These are phyloP conservation scores for Candida verbasci DNA, from an alignment of 805 yeast species.

Conservation along the genomic window DNA sequence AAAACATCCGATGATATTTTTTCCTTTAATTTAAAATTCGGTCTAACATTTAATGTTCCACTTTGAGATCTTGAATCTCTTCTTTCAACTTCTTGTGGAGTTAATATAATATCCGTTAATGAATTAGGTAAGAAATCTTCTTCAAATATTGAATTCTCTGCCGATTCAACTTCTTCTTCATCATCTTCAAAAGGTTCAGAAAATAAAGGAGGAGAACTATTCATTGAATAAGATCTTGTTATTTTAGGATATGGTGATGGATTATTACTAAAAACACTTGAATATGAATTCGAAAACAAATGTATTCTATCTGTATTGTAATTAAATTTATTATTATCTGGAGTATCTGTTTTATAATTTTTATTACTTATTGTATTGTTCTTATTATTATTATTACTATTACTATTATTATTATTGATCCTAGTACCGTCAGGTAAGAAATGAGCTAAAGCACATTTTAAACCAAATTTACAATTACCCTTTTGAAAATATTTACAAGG, in stretches of 20 bases:
- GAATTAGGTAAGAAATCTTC: slow-evolving; percentile 83
- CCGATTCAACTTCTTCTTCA: slow-evolving; percentile 7
- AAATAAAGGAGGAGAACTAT: slow-evolving; percentile 5
- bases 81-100: slow-evolving; percentile 70
- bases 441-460: slow-evolving; percentile 92
- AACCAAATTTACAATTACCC: slow-evolving; percentile 96
- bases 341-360: slow-evolving; percentile 6
- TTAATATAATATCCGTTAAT: slow-evolving; percentile 65
- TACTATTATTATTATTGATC: too few species aligned
- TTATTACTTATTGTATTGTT: slow-evolving; percentile 62
- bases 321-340: too few species aligned
- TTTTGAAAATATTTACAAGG: slow-evolving; percentile 93
- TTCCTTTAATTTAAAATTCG: slow-evolving; percentile 18
- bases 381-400: too few species aligned
- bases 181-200: slow-evolving; percentile 9
- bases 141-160: slow-evolving; percentile 28
- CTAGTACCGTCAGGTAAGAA: slow-evolving; percentile 83
- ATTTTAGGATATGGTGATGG: too few species aligned
- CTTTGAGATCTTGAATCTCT: slow-evolving; percentile 61
- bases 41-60: slow-evolving; percentile 37
- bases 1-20: slow-evolving; percentile 26
- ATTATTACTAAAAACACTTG: slow-evolving; percentile 4
- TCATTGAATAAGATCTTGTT: slow-evolving; percentile 3
- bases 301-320: not conserved
- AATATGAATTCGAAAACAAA: slow-evolving; percentile 7